Evolutionary conservation across 371 early-diverging fungal species (phyloP), one percentile per base, ranked within the genome.

Genomic region (Chytridium lagenaria): DNA sequence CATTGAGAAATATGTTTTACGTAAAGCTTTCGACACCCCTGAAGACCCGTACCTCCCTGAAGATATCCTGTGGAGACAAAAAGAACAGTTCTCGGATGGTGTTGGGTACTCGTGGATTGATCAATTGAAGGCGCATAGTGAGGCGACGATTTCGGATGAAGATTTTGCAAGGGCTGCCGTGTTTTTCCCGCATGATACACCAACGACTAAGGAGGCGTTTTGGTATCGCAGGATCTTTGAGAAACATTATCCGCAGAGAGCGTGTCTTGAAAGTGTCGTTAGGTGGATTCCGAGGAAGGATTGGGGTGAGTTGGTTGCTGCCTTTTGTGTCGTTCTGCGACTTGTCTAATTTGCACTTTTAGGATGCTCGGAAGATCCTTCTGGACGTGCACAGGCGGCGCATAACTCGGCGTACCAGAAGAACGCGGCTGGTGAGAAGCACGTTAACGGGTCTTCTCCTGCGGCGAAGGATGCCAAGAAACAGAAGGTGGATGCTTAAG

Each of bases 71-170:
- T 98, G 96, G 95, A 90, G 98, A 71, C 97, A 96, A 84, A 96
- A 98, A 89, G 98, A 98, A 83, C 98, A 98, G 84, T 97, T 98
- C 88, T 92, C 92, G 31, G 98, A 98, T 73, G 98, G 98, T 73
- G 98, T 98, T 37, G 98, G 98, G 36, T 98, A 98, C 86, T 81
- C 87, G 72, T 98, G 98, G 98, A 97, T 98, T 75, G 98, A 97
- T 81, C 84, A 91, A 34, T 85, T 98, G 59, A 94, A 93, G 85
- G 91, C 89, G 22, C 82, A 85, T 59, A 88, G 94, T 23, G 85
- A 87, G 63, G 59, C 71, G 55, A 85, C 86, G 66, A 90, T 98
- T 2, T 89, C 91, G 44, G 95, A 95, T 70, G 93, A 87, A 55
- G 85, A 85, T 37, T 88, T 95, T 61, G 91, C 90, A 39, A 78